Percentiles rank a stretch among this genome's conserved stretches.
Conservation (phyloP, 768 basidiomycete species). For the Russula virescens region DNA sequence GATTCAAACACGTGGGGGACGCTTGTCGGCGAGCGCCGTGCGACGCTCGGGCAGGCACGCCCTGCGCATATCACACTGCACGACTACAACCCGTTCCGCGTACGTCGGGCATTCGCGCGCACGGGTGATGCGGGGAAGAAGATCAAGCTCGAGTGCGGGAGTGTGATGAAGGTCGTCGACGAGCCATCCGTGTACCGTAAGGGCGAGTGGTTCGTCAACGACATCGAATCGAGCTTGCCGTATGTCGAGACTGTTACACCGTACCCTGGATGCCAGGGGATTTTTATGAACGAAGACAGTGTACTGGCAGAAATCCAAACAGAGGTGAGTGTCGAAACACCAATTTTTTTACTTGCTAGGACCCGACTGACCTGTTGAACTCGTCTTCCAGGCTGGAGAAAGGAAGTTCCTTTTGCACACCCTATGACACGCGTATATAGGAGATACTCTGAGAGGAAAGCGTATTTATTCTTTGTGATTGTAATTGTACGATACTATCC, state of each 20-base stretch:
- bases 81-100: constrained; percentile 12
- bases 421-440: background rate
- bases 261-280: constrained; percentile 2
- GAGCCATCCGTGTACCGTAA: background rate
- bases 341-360: too few relatives aligned
- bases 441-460: too few relatives aligned
- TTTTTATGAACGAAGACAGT: constrained; percentile 10
- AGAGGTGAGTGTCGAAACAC: background rate
- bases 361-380: background rate
- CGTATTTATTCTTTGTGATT: too few relatives aligned
- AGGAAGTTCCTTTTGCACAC: constrained; percentile 14
- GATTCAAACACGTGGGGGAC: constrained; percentile 14
- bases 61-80: constrained; percentile 2
- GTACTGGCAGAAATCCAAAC: constrained; percentile 3
- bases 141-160: background rate
- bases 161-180: background rate
- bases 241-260: constrained; percentile 13
- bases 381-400: background rate
- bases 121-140: background rate
- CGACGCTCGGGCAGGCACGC: constrained; percentile 4
- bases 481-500: background rate
- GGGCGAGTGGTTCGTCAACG: constrained; percentile 1
- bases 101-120: background rate
- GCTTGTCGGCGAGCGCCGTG: constrained; percentile 14
- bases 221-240: constrained; percentile 1